Base-by-base conservation (phyloP, 2,329 filamentous ascomycete species). In the Verruconis gallopava region DNA sequence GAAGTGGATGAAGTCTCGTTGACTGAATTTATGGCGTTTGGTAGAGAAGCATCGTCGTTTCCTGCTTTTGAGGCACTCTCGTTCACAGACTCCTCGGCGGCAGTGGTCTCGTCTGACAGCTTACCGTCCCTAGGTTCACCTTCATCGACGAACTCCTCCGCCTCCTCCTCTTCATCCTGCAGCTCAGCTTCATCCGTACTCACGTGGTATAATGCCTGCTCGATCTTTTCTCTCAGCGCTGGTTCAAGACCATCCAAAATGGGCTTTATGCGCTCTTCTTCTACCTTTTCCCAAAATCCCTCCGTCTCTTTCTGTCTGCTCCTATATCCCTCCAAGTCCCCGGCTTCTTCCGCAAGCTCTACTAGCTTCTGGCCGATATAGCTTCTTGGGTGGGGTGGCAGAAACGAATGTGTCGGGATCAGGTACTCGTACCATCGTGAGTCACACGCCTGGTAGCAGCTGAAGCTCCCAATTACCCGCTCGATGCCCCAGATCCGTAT, bases 371-470 rank as follows among this genome's bases (percentile, higher is more conserved):
- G 83, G 5, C 84, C 88, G 25, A 98, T 62, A 57, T 75, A 94
- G 47, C 84, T 93, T 48, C 81, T 79, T 0, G 88, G 88, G 57
- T 96, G 88, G 0, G 91, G 91, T 15, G 91, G 91, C 21, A 98
- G 66, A 51, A 98, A 83, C 44, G 83, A 85, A 62, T 96, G 86
- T 33, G 83, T 91, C 2, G 91, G 91, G 60, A 98, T 84, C 40
- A 98, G 69, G 57, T 98, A 98, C 65, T 98, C 91, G 63, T 98
- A 98, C 71, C 88, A 93, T 51, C 91, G 73, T 19, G 86, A 94
- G 62, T 98, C 91, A 62, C 89, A 95, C 43, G 84, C 75, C 57
- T 93, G 82, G 62, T 98, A 98, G 62, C 84, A 89, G 61, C 84
- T 95, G 68, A 96, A 98, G 50, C 78, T 77, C 49, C 88, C 89